phyloP scores from a whole-genome alignment of 768 basidiomycete genomes.

The Sistotremastrum niveocremeum region DNA sequence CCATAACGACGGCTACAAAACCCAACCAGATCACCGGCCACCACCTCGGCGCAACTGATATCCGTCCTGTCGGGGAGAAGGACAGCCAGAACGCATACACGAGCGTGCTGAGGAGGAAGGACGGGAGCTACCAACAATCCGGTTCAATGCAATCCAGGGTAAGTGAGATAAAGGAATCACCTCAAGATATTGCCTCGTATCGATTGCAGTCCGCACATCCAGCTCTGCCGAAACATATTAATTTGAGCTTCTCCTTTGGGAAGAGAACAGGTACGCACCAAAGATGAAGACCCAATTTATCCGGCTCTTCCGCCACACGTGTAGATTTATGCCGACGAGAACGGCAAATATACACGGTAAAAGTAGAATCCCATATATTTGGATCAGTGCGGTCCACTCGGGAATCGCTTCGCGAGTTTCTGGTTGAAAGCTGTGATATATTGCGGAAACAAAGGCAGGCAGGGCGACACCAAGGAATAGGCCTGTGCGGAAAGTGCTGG shows the following conservation, averaged over 20 bases:
- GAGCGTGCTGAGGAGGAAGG: conserved; percentile 62
- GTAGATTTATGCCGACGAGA: conserved; percentile 71
- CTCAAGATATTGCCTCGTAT: conserved; percentile 68
- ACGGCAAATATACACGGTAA: conserved; percentile 65
- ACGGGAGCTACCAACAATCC: conserved; percentile 43
- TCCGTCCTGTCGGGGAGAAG: conserved; percentile 45
- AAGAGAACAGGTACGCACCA: conserved; percentile 28
- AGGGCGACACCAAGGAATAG: conserved; percentile 56
- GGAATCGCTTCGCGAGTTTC: conserved; percentile 41
- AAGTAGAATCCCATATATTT: conserved; percentile 61
- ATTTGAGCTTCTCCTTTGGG: background rate
- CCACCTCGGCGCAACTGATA: conserved; percentile 44
- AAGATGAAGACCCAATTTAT: conserved; percentile 96
- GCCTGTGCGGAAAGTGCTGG: conserved; percentile 64
- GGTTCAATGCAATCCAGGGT: background rate
- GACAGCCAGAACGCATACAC: conserved; percentile 79
- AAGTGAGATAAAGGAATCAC: conserved; percentile 17
- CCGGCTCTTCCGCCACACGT: conserved; percentile 58
- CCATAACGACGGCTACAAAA: conserved; percentile 39
- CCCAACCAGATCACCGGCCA: conserved; percentile 81
- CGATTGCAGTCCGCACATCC: conserved; percentile 54
- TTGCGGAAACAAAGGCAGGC: conserved; percentile 50
- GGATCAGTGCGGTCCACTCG: conserved; percentile 61
- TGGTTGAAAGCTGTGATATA: conserved; percentile 45
- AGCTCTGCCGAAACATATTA: conserved; percentile 35